Percentiles rank a stretch among this genome's conserved stretches.
These are phyloP conservation scores for Capsicum pubescens DNA, from an alignment of 257 asterid genomes.

Conservation along the genomic window DNA sequence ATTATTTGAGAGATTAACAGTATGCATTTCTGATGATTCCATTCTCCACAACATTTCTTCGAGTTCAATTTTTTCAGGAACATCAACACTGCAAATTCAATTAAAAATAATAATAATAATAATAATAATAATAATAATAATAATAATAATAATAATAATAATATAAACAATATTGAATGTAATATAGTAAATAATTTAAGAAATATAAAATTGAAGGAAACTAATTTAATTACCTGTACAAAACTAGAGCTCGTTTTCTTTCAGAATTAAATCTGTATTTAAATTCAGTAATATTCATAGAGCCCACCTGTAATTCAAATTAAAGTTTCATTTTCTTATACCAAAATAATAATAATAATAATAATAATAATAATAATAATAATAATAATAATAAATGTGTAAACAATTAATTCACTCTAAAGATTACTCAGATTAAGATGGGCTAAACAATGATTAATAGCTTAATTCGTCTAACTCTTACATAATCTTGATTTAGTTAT, in stretches of 20 bases:
- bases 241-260: conserved; percentile 63
- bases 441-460: too few relatives aligned
- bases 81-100: conserved; percentile 63
- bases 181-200: neutral
- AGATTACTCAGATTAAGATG: too few relatives aligned
- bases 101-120: too few relatives aligned
- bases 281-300: conserved; percentile 74
- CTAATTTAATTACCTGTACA: conserved; percentile 60
- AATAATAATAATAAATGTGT: too few relatives aligned
- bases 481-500: too few relatives aligned
- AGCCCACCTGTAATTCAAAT: conserved; percentile 63
- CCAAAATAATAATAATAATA: too few relatives aligned
- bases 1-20: conserved; percentile 68
- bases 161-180: neutral
- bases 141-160: too few relatives aligned
- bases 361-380: too few relatives aligned
- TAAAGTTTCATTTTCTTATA: neutral
- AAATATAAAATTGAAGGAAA: conserved; percentile 26
- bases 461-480: too few relatives aligned
- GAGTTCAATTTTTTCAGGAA: conserved; percentile 63
- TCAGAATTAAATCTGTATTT: conserved; percentile 70
- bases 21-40: conserved; percentile 54
- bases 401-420: too few relatives aligned
- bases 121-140: too few relatives aligned
- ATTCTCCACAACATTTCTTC: conserved; percentile 60